phyloP scores from a whole-genome alignment of 2,329 filamentous ascomycete genomes.

The Fusarium udum region DNA sequence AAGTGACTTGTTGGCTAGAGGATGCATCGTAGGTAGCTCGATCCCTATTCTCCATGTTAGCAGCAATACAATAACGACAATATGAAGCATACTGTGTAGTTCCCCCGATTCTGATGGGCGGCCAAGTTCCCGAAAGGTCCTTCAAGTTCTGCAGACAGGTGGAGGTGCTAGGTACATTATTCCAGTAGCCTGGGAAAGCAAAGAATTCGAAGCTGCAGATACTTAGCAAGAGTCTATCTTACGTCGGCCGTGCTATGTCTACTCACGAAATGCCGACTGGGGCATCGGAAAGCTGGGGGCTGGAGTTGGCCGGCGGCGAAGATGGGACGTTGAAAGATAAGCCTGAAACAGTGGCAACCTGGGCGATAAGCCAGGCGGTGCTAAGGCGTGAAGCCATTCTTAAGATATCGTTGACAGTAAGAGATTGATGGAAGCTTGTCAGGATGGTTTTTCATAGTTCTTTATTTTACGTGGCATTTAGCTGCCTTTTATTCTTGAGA shows the following conservation, averaged over 20 bases:
- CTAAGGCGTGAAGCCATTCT: background rate
- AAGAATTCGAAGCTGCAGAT: background rate
- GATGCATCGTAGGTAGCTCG: background rate
- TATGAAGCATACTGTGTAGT: background rate
- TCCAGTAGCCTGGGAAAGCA: background rate
- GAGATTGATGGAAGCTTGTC: background rate
- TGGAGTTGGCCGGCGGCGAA: background rate
- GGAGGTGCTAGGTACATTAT: background rate
- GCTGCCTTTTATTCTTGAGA: background rate
- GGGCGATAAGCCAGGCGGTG: background rate
- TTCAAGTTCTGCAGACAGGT: background rate
- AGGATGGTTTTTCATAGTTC: background rate
- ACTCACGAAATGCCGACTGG: background rate
- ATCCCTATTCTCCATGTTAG: background rate
- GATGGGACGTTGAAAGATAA: background rate
- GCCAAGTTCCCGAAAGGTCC: background rate
- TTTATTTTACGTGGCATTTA: background rate
- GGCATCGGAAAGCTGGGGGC: background rate
- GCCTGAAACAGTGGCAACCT: background rate
- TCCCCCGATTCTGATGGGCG: background rate
- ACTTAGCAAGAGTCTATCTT: accelerated
- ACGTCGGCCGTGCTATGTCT: accelerated
- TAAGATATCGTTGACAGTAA: accelerated
- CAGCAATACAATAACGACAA: accelerated
- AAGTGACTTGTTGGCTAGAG: background rate